Evolutionary conservation across 1,284 basidiomycete genomes (phyloP).

Genomic region (Nidula niveotomentosa): DNA sequence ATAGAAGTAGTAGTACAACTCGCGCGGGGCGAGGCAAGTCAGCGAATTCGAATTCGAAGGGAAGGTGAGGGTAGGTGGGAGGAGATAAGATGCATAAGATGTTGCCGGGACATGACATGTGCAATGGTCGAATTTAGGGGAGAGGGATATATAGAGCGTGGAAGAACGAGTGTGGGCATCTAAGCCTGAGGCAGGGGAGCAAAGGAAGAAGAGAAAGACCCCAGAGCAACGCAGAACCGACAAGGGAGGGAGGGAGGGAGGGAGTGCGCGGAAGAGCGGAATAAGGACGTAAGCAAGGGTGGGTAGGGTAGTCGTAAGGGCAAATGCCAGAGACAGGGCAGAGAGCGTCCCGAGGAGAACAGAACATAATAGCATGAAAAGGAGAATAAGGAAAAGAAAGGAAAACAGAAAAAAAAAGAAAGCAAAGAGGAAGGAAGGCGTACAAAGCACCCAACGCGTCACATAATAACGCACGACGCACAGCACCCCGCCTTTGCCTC

Average conservation of each 20-base stretch:
- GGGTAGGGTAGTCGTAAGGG: background rate
- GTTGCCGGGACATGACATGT: too few species aligned
- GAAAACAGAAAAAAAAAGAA: too few species aligned
- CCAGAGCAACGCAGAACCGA: background rate
- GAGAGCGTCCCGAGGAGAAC: too few species aligned
- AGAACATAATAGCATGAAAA: too few species aligned
- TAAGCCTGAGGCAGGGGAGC: background rate
- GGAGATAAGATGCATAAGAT: too few species aligned
- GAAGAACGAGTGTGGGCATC: background rate
- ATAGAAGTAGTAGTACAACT: background rate
- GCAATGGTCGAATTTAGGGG: too few species aligned
- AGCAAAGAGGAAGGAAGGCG: background rate
- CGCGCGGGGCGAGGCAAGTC: background rate
- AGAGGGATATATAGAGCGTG: too few species aligned
- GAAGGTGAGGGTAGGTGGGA: too few species aligned
- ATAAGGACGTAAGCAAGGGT: background rate
- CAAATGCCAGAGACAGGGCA: background rate
- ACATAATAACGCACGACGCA: background rate
- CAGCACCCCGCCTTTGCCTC: conserved; percentile 53
- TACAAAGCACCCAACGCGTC: background rate
- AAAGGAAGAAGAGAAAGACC: background rate
- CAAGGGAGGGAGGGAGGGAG: background rate
- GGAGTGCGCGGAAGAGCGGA: background rate
- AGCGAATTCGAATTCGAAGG: too few species aligned
- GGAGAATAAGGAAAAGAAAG: too few species aligned